phyloP scores from a whole-genome alignment of 495 filamentous ascomycete species.

The Aspergillus conjunctus region DNA sequence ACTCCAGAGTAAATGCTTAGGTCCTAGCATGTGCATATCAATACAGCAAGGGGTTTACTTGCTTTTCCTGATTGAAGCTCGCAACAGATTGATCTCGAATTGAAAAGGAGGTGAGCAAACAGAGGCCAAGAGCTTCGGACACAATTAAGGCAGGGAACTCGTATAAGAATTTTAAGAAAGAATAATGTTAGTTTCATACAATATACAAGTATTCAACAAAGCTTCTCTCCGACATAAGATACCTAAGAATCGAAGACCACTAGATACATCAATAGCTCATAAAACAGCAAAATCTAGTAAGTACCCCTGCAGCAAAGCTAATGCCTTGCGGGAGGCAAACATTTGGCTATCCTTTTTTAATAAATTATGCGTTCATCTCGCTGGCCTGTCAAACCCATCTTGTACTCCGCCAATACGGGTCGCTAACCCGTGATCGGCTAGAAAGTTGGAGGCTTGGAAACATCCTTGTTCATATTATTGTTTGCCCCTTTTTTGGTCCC shows the following conservation, averaged over 20 bases:
- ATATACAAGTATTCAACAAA: too few relatives aligned
- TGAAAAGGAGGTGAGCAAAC: background rate
- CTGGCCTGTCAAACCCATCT: constrained; percentile 1
- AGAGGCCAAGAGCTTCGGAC: too few relatives aligned
- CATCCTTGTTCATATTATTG: constrained; percentile 24
- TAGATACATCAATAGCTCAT: background rate
- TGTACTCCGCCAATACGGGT: constrained; percentile 19
- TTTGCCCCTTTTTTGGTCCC: constrained; percentile 22
- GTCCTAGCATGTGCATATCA: background rate
- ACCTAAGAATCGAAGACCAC: background rate
- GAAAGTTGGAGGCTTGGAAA: constrained; percentile 20
- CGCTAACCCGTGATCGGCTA: constrained; percentile 17
- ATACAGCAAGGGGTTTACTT: background rate
- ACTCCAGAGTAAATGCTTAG: background rate
- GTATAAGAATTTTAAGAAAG: too few relatives aligned
- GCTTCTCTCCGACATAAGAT: background rate
- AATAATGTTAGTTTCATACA: too few relatives aligned
- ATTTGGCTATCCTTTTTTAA: background rate
- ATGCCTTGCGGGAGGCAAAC: background rate
- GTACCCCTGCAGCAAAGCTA: background rate
- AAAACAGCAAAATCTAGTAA: background rate
- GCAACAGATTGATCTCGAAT: background rate
- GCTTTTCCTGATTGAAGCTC: background rate
- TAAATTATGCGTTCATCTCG: background rate
- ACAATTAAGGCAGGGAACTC: too few relatives aligned